These are phyloP conservation scores for Scutellaria barbata DNA, from an alignment of 257 asterid genomes.

Conservation along the genomic window DNA sequence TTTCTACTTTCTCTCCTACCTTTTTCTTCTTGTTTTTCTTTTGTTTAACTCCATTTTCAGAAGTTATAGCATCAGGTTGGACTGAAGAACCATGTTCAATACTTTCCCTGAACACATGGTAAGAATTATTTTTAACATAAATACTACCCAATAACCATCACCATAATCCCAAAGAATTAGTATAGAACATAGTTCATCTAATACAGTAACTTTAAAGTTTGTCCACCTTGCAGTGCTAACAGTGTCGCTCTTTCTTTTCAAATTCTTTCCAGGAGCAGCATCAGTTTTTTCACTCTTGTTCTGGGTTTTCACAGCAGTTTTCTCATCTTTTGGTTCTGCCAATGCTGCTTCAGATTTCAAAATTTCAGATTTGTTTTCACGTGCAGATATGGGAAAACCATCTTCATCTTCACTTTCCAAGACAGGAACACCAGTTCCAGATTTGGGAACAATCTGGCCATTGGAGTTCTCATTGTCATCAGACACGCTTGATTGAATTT, in stretches of 20 bases:
- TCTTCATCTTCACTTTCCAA: conserved; percentile 94
- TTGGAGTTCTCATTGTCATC: conserved; percentile 45
- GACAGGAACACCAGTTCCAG: conserved; percentile 44
- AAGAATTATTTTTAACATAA: not conserved
- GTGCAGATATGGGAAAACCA: conserved; percentile 73
- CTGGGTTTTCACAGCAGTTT: conserved; percentile 37
- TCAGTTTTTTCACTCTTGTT: conserved; percentile 48
- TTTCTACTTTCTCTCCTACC: conserved; percentile 44
- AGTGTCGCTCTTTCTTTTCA: conserved; percentile 64
- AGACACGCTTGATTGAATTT: conserved; percentile 43
- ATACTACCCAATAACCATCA: not conserved
- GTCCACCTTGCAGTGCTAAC: conserved; percentile 55
- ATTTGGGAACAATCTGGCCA: conserved; percentile 53
- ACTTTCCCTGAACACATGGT: conserved; percentile 41
- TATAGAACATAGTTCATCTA: not conserved
- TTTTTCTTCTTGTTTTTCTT: conserved; percentile 75
- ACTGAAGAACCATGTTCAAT: conserved; percentile 32
- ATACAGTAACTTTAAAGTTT: conserved; percentile 20
- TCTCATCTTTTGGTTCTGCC: conserved; percentile 36
- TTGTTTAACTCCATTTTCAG: conserved; percentile 47
- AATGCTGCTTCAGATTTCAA: conserved; percentile 35
- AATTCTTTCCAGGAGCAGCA: conserved; percentile 39
- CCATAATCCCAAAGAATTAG: not conserved
- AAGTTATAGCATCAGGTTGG: conserved; percentile 35
- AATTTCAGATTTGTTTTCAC: conserved; percentile 37